Conservation (phyloP, 2,329 filamentous ascomycete species). For the Coniochaeta sp. region DNA sequence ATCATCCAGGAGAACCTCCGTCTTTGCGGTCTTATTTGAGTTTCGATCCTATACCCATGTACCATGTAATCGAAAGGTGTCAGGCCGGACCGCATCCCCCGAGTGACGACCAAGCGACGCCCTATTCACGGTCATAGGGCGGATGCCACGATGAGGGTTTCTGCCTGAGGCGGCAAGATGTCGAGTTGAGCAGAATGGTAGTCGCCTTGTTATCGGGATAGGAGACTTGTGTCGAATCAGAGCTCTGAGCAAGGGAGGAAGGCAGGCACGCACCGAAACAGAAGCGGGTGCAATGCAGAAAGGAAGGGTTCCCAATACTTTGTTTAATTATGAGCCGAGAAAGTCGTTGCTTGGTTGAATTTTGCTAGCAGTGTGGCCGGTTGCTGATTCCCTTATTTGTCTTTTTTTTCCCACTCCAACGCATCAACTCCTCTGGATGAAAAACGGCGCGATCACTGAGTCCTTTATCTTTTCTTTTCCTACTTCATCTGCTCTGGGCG, state of each 20-base stretch:
- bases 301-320: slow-evolving; percentile 12
- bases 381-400: slow-evolving; percentile 5
- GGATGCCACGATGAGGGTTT: neutral
- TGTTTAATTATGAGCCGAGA: slow-evolving; percentile 18
- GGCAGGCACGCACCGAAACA: neutral
- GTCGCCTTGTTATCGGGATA: neutral
- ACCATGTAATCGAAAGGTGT: slow-evolving; percentile 2
- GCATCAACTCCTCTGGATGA: slow-evolving; percentile 4
- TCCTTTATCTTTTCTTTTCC: slow-evolving; percentile 4
- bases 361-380: slow-evolving; percentile 1
- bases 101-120: neutral
- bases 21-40: slow-evolving; percentile 92
- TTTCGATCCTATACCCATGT: slow-evolving; percentile 11
- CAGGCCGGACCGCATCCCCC: neutral
- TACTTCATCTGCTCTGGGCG: neutral
- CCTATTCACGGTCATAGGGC: neutral
- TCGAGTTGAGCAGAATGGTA: neutral
- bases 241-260: slow-evolving; percentile 7
- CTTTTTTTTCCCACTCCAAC: slow-evolving; percentile 19
- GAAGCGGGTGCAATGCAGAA: neutral
- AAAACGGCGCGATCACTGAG: slow-evolving; percentile 1
- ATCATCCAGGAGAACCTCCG: slow-evolving; percentile 99
- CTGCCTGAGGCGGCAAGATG: neutral
- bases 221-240: slow-evolving; percentile 9
- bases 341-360: neutral